These are phyloP conservation scores for Phlegmacium glaucopus DNA, from an alignment of 768 basidiomycete species.

Conservation along the genomic window DNA sequence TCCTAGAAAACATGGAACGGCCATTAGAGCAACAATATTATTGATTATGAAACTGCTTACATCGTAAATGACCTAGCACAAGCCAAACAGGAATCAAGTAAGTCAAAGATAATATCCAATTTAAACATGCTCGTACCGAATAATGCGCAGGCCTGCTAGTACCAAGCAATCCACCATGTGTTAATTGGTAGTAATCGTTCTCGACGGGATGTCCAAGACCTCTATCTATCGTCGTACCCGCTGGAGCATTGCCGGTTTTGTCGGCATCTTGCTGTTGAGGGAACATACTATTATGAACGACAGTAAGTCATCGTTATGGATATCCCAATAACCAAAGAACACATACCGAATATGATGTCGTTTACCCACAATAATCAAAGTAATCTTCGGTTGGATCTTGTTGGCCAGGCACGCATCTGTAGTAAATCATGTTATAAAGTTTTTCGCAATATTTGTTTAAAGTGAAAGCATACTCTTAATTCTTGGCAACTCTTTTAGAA, in stretches of 20 bases:
- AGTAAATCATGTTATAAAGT: not conserved
- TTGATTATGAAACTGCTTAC: slow-evolving; percentile 23
- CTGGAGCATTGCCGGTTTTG: slow-evolving; percentile 68
- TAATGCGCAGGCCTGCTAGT: slow-evolving; percentile 59
- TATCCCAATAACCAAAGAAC: too few species aligned
- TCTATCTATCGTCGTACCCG: slow-evolving; percentile 76
- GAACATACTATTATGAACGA: slow-evolving; percentile 25
- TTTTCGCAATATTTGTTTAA: not conserved
- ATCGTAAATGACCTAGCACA: slow-evolving; percentile 38
- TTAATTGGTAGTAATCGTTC: slow-evolving; percentile 76
- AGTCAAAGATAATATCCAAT: not conserved
- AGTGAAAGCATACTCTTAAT: slow-evolving; percentile 44
- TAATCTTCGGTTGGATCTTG: slow-evolving; percentile 62
- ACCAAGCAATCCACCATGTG: slow-evolving; percentile 74
- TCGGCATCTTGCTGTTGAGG: slow-evolving; percentile 42
- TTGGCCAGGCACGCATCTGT: slow-evolving; percentile 58
- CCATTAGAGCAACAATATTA: not conserved
- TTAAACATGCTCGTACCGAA: slow-evolving; percentile 28
- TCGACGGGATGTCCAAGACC: slow-evolving; percentile 70
- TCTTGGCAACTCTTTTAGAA: slow-evolving; percentile 46
- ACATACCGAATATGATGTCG: slow-evolving; percentile 56
- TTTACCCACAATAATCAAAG: slow-evolving; percentile 78
- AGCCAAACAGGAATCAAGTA: not conserved
- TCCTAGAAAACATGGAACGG: slow-evolving; percentile 25
- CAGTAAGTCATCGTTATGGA: not conserved